Evolutionary conservation across 2,329 filamentous ascomycete species (phyloP).

Genomic region (Albophoma yamanashiensis): DNA sequence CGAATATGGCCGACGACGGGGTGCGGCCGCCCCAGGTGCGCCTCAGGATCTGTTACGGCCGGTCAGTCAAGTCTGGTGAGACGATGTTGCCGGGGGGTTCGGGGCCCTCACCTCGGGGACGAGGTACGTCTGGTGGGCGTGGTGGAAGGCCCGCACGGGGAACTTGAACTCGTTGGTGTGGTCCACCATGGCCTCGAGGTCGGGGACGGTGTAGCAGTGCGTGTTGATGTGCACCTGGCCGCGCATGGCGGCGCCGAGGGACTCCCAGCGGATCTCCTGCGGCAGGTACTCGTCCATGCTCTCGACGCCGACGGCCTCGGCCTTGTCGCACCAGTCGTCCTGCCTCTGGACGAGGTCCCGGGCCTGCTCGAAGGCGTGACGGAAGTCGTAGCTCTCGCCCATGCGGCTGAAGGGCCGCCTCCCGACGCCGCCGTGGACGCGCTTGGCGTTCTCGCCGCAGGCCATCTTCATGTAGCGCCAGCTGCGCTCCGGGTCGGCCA

Average conservation of each 20-base stretch:
- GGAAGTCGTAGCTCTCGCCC: slow-evolving; percentile 60
- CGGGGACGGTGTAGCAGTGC: slow-evolving; percentile 61
- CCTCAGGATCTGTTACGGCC: slow-evolving; percentile 44
- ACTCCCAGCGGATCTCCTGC: slow-evolving; percentile 52
- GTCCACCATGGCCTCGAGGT: slow-evolving; percentile 58
- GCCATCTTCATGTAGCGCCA: slow-evolving; percentile 72
- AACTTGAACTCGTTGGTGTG: slow-evolving; percentile 66
- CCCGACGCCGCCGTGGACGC: slow-evolving; percentile 44
- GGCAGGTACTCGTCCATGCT: slow-evolving; percentile 48
- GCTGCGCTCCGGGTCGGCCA: slow-evolving; percentile 53
- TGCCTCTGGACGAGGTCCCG: slow-evolving; percentile 44
- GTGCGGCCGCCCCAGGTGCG: slow-evolving; percentile 42
- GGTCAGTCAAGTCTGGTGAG: rapidly evolving
- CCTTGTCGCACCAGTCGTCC: slow-evolving; percentile 57
- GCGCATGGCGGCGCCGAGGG: slow-evolving; percentile 49
- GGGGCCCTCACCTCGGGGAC: slow-evolving; percentile 53
- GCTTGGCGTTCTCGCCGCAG: slow-evolving; percentile 60
- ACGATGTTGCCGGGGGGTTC: too few relatives aligned
- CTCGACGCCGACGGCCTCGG: slow-evolving; percentile 36
- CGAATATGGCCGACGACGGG: slow-evolving; percentile 53
- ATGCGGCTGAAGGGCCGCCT: slow-evolving; percentile 47
- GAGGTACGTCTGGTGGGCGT: slow-evolving; percentile 56
- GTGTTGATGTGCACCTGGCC: slow-evolving; percentile 61
- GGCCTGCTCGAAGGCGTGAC: slow-evolving; percentile 57
- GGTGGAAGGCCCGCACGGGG: slow-evolving; percentile 55